Percentiles rank a stretch among this genome's conserved stretches.
These are phyloP conservation scores for Blastomyces silverae DNA, from an alignment of 2,329 filamentous ascomycete genomes.

Conservation along the genomic window DNA sequence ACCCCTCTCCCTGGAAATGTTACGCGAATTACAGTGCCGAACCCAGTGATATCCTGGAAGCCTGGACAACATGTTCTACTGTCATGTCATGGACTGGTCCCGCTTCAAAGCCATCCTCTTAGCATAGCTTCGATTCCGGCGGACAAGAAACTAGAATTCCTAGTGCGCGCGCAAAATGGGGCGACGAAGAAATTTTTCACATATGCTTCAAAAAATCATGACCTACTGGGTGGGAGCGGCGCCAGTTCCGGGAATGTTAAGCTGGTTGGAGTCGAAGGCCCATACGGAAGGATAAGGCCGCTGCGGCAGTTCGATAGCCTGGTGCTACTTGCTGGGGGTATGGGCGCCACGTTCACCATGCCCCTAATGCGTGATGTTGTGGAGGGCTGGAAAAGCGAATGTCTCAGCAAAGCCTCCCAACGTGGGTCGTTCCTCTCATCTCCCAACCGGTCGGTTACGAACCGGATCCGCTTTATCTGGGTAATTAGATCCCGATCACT, in stretches of 20 bases:
- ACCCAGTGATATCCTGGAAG: slow-evolving; percentile 52
- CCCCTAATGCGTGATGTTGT: slow-evolving; percentile 53
- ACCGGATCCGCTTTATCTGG: slow-evolving; percentile 52
- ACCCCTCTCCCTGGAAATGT: slow-evolving; percentile 49
- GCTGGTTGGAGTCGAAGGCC: slow-evolving; percentile 48
- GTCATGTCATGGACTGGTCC: slow-evolving; percentile 50
- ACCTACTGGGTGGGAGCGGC: slow-evolving; percentile 15
- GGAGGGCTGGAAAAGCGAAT: slow-evolving; percentile 39
- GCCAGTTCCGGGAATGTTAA: slow-evolving; percentile 23
- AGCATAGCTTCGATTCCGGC: slow-evolving; percentile 54
- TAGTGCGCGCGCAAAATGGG: slow-evolving; percentile 50
- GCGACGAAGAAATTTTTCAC: slow-evolving; percentile 48
- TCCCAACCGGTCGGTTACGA: slow-evolving; percentile 30
- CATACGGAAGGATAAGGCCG: slow-evolving; percentile 48
- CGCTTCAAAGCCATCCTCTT: slow-evolving; percentile 58
- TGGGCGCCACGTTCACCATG: slow-evolving; percentile 53
- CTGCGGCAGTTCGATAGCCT: slow-evolving; percentile 56
- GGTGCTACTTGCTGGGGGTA: slow-evolving; percentile 54
- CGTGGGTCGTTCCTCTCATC: neutral
- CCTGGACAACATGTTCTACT: slow-evolving; percentile 60
- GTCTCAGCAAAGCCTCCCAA: slow-evolving; percentile 12
- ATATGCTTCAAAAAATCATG: slow-evolving; percentile 43
- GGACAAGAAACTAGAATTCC: slow-evolving; percentile 52
- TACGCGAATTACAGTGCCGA: slow-evolving; percentile 51
- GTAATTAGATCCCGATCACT: slow-evolving; percentile 51